A percentile compares a stretch with the other conserved stretches of the same genome.
Conservation (phyloP, 371 early-diverging fungal genomes). For the Mycotypha africana region DNA sequence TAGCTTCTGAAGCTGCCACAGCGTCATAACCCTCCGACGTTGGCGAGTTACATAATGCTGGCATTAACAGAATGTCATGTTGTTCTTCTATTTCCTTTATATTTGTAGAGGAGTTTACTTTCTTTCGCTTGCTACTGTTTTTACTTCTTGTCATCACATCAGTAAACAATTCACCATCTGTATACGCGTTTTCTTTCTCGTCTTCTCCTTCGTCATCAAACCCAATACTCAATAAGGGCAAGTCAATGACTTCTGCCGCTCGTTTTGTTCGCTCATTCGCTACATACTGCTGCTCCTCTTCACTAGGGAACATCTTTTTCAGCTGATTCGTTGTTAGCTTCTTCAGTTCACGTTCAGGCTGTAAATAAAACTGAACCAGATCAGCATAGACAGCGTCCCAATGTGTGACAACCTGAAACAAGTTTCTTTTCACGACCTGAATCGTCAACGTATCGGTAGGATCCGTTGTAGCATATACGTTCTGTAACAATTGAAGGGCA, state of each 20-base stretch:
- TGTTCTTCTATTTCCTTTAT: too few relatives aligned
- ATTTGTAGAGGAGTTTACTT: too few relatives aligned
- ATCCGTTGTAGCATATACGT: slow-evolving; percentile 69
- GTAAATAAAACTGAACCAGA: slow-evolving; percentile 70
- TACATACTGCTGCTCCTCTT: too few relatives aligned
- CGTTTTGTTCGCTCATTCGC: slow-evolving; percentile 18
- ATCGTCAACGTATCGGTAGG: slow-evolving; percentile 78
- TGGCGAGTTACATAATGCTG: too few relatives aligned
- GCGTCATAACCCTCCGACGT: too few relatives aligned
- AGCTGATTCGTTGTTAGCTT: slow-evolving; percentile 62
- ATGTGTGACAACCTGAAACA: slow-evolving; percentile 68
- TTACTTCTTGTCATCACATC: neutral
- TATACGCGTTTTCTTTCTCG: neutral
- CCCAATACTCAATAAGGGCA: slow-evolving; percentile 36
- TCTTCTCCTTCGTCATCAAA: slow-evolving; percentile 24
- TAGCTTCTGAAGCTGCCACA: too few relatives aligned
- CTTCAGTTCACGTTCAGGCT: slow-evolving; percentile 69
- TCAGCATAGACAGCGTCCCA: slow-evolving; percentile 86
- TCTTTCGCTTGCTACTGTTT: neutral
- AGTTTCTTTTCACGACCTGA: slow-evolving; percentile 65
- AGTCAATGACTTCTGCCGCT: slow-evolving; percentile 32
- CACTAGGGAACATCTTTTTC: slow-evolving; percentile 56
- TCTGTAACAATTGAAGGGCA: slow-evolving; percentile 77
- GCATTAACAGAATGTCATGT: too few relatives aligned
- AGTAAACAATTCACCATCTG: too few relatives aligned